Evolutionary conservation across 2,329 filamentous ascomycete species (phyloP).

Genomic region (Aspergillus tanneri): DNA sequence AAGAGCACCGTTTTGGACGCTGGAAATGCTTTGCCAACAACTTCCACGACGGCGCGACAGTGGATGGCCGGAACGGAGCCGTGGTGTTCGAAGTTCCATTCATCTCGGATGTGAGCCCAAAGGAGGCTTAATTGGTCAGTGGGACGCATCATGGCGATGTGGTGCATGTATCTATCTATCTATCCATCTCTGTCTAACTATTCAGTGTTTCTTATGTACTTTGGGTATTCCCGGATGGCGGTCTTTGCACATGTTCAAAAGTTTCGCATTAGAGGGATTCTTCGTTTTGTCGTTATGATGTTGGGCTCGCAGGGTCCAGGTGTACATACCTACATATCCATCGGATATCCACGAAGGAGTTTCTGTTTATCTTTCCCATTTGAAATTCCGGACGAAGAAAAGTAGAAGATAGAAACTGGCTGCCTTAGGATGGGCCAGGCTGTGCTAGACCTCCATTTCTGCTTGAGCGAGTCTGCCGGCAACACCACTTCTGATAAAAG

Average conservation of each 20-base stretch:
- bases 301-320: conserved; percentile 1
- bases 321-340: conserved; percentile 1
- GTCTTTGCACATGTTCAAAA: conserved; percentile 14
- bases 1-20: conserved; percentile 78
- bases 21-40: conserved; percentile 62
- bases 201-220: conserved; percentile 1
- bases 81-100: conserved; percentile 78
- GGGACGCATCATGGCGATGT: conserved; percentile 3
- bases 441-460: no score
- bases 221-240: conserved; percentile 11
- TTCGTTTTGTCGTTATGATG: not conserved
- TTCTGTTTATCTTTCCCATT: not conserved
- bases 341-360: not conserved
- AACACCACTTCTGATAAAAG: no score
- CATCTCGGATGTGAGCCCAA: conserved; percentile 16
- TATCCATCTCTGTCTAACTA: conserved; percentile 4
- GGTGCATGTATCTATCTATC: conserved; percentile 12
- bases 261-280: conserved; percentile 9
- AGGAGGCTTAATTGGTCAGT: conserved; percentile 4
- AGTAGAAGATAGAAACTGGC: no score
- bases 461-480: no score
- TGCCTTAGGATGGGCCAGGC: no score
- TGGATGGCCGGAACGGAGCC: conserved; percentile 72
- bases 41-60: conserved; percentile 31
- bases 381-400: not conserved